These are phyloP conservation scores for Leptomonas pyrrhocoris DNA, from an alignment of 208 protist genomes.

Conservation along the genomic window DNA sequence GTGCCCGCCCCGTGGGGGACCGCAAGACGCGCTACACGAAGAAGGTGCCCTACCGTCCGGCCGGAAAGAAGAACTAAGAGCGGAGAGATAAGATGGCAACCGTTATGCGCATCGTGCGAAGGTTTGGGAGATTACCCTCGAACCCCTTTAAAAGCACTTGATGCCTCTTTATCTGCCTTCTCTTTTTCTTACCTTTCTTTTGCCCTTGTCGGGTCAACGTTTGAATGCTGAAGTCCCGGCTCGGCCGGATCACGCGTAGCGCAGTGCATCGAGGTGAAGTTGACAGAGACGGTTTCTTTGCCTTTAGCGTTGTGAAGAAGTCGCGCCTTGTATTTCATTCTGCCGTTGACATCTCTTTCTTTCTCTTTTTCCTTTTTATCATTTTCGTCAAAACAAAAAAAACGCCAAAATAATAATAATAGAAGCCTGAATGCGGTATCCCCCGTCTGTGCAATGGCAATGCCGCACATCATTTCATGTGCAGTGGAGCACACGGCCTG, in stretches of 20 bases:
- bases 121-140: background rate
- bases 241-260: too few relatives aligned
- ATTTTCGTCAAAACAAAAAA: background rate
- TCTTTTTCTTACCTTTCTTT: too few relatives aligned
- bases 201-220: too few relatives aligned
- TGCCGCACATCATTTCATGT: too few relatives aligned
- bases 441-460: too few relatives aligned
- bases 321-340: background rate
- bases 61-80: slow-evolving; percentile 9
- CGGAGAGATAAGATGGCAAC: background rate
- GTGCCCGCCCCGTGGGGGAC: slow-evolving; percentile 76
- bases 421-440: background rate
- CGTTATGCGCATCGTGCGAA: background rate
- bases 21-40: slow-evolving; percentile 88
- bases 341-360: background rate
- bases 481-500: too few relatives aligned
- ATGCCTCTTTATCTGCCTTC: too few relatives aligned
- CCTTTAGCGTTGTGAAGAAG: background rate
- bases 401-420: background rate
- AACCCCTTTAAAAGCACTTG: too few relatives aligned
- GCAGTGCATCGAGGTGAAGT: too few relatives aligned
- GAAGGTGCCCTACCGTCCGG: slow-evolving; percentile 81
- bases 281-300: too few relatives aligned
- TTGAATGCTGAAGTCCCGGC: too few relatives aligned
- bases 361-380: slow-evolving; percentile 5